Evolutionary conservation across 2,329 filamentous ascomycete species (phyloP).

Genomic region (Penicillium sclerotiorum): DNA sequence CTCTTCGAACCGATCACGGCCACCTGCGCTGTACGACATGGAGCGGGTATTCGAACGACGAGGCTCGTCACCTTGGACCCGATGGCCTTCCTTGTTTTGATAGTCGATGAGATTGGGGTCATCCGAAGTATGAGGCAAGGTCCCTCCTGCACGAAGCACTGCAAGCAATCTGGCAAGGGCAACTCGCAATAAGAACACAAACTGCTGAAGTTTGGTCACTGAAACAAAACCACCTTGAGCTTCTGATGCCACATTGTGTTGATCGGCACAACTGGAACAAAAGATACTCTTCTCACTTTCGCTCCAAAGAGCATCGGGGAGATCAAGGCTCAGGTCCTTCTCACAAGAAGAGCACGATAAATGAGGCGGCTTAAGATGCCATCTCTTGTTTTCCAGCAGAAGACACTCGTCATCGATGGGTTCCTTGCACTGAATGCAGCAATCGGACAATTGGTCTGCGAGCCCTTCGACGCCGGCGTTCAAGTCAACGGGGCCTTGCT

Average conservation of each 20-base stretch:
- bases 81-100: conserved; percentile 67
- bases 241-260: conserved; percentile 56
- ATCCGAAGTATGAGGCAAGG: conserved; percentile 70
- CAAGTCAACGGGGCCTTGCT: conserved; percentile 65
- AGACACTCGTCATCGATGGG: conserved; percentile 95
- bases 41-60: conserved; percentile 70
- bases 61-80: conserved; percentile 52
- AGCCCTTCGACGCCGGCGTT: conserved; percentile 67
- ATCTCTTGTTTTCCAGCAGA: conserved; percentile 71
- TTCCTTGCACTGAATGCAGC: conserved; percentile 77
- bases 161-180: conserved; percentile 86
- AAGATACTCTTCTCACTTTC: conserved; percentile 68
- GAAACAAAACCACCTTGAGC: conserved; percentile 66
- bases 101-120: conserved; percentile 70
- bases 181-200: conserved; percentile 88
- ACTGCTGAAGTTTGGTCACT: conserved; percentile 87
- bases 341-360: conserved; percentile 71
- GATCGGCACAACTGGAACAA: conserved; percentile 67
- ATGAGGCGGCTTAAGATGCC: conserved; percentile 74
- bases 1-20: conserved; percentile 61
- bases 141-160: conserved; percentile 80
- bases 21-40: conserved; percentile 69
- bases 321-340: conserved; percentile 68
- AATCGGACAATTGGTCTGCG: conserved; percentile 77
- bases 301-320: conserved; percentile 73